Conservation (phyloP, 1,284 basidiomycete species). For the Apiotrichum akiyoshidainum region DNA sequence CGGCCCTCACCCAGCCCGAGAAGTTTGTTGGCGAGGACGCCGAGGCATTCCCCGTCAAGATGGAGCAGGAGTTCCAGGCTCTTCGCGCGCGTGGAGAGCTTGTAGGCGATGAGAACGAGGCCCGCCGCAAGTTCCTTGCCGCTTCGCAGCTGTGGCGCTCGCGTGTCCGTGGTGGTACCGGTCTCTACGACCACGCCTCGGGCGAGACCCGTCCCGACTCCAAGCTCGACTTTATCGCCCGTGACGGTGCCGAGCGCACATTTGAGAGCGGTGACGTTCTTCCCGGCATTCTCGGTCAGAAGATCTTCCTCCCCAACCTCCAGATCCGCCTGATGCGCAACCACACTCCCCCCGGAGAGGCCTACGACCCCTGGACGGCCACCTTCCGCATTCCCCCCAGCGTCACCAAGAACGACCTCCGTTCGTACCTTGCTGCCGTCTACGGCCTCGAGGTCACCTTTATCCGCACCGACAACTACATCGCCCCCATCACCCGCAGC, state of each 20-base stretch:
- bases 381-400: slow-evolving; percentile 81
- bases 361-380: slow-evolving; percentile 91
- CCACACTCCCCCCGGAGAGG: slow-evolving; percentile 66
- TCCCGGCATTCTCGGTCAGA: slow-evolving; percentile 64
- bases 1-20: slow-evolving; percentile 25
- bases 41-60: slow-evolving; percentile 28
- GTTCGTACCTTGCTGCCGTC: slow-evolving; percentile 74
- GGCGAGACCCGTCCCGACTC: slow-evolving; percentile 5
- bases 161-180: slow-evolving; percentile 34
- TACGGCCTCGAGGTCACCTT: slow-evolving; percentile 88
- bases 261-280: not conserved
- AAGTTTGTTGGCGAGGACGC: slow-evolving; percentile 17
- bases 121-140: slow-evolving; percentile 37
- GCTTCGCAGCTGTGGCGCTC: slow-evolving; percentile 36
- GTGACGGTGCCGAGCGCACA: slow-evolving; percentile 10
- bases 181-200: not conserved
- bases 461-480: slow-evolving; percentile 86
- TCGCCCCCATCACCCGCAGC: slow-evolving; percentile 57
- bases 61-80: slow-evolving; percentile 42
- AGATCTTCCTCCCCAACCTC: slow-evolving; percentile 84
- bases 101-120: slow-evolving; percentile 33
- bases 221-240: slow-evolving; percentile 12
- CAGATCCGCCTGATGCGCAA: slow-evolving; percentile 81
- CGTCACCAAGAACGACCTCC: slow-evolving; percentile 86
- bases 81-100: slow-evolving; percentile 29